phyloP scores from a whole-genome alignment of 2,329 filamentous ascomycete species.

The Thielaviopsis cerberus region DNA sequence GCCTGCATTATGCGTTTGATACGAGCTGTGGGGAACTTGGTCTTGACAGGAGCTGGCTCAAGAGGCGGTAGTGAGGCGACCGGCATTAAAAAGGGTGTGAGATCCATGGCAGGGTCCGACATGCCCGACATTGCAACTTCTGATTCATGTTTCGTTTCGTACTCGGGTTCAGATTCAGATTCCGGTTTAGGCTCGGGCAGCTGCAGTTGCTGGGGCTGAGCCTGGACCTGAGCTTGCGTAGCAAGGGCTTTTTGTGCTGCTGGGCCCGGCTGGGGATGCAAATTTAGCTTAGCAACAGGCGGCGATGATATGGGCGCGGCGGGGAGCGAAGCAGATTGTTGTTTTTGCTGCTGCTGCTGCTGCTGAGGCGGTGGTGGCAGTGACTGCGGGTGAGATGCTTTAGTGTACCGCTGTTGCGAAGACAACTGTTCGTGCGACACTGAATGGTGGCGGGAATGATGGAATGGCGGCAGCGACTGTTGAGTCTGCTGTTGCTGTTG shows the following conservation, averaged over 20 bases:
- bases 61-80: constrained; percentile 24
- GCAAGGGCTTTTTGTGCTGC: not conserved
- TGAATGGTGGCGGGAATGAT: not conserved
- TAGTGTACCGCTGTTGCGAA: not conserved
- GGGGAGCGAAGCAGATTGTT: not conserved
- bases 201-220: not conserved
- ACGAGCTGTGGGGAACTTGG: constrained; percentile 88
- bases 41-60: constrained; percentile 59
- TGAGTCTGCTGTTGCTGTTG: constrained; percentile 3
- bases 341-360: constrained; percentile 8
- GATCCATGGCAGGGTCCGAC: not conserved
- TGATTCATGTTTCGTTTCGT: constrained; percentile 23
- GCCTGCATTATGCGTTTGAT: constrained; percentile 99
- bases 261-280: not conserved
- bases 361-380: constrained; percentile 12
- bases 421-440: not conserved
- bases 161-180: constrained; percentile 5
- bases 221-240: not conserved
- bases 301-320: not conserved
- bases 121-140: not conserved
- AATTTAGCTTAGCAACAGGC: not conserved
- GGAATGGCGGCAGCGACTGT: not conserved
- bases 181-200: not conserved
- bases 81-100: constrained; percentile 14
- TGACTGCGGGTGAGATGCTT: constrained; percentile 7